Evolutionary conservation across 176 grass and related monocot species (phyloP), one percentile per base, ranked within the genome.

Genomic region (Guadua angustifolia): DNA sequence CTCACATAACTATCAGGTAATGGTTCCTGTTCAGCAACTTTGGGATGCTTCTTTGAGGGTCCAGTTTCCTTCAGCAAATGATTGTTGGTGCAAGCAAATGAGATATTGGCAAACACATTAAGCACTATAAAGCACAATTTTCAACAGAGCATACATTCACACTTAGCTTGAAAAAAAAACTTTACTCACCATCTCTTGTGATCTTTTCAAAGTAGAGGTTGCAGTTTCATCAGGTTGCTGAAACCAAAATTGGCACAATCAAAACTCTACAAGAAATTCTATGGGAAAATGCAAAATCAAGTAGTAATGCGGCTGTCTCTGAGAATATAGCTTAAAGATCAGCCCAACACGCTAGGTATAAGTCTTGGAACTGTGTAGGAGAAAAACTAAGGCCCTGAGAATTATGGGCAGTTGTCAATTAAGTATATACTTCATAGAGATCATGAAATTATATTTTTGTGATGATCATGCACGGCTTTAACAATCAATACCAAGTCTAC

Each of bases 171-270:
- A 63, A 24, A 42, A 57, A 39, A 44, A 83, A 80, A 59, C 25
- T 38, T 38, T 65, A 91, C 85, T 86, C 80, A 88, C 88, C 84
- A 71, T 87, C 38, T 89, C 81, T 0, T 85, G 68, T 57, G 87
- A 15, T 33, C 78, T 83, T 84, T 93, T 90, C 73, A 71, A 55
- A 56, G 83, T 75, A 74, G 92, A 84, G 21, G 72, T 61, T 13
- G 71, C 86, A 91, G 87, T 60, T 61, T 46, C 90, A 88, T 91
- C 92, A 85, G 92, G 92, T 93, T 98, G 89, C 90, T 94, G 83
- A 88, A 87, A 79, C 7, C 9, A 73, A 62, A 73, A 73, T 65
- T 36, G 60, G 7, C 45, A 77, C 14, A 78, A 43, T 65, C 6
- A 72, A 15, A 45, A 78, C n/a, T 14, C 5, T 21, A 24, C 16